Percentiles rank a stretch among this genome's conserved stretches.
Evolutionary conservation across 1,139 yeast species (phyloP).

Genomic region (Pichia sp.): DNA sequence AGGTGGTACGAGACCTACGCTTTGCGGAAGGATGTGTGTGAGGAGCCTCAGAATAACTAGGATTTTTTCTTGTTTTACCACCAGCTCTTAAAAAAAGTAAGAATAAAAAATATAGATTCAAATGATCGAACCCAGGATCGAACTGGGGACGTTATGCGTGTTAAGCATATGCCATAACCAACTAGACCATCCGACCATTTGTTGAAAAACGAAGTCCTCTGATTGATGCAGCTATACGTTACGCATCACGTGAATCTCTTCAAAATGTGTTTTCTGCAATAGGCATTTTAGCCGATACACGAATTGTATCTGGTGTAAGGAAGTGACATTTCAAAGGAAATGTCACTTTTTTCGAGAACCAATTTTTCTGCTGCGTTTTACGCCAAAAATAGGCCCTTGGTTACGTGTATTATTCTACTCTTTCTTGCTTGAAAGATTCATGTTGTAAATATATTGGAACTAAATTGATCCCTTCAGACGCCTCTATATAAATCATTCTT

Average conservation of each 20-base stretch:
- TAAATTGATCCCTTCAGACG: too few species aligned
- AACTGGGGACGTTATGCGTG: constrained; percentile 99
- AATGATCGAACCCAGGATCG: constrained; percentile 99
- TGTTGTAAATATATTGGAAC: too few species aligned
- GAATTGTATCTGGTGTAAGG: neutral
- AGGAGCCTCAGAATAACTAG: neutral
- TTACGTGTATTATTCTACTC: neutral
- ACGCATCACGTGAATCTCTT: neutral
- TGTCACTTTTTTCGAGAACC: neutral
- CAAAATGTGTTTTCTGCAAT: neutral
- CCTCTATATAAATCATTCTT: neutral
- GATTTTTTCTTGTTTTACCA: neutral
- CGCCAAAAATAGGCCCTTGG: neutral
- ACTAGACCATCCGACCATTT: constrained; percentile 78
- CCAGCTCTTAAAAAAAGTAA: neutral
- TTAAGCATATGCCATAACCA: constrained; percentile 99
- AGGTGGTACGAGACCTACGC: too few species aligned
- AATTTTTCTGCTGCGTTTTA: neutral
- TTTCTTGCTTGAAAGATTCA: too few species aligned
- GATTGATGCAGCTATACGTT: neutral
- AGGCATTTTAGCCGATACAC: neutral
- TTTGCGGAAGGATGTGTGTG: neutral
- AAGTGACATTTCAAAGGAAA: neutral
- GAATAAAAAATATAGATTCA: constrained; percentile 2
- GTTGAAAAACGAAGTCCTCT: neutral